Conservation (phyloP, 192 early-diverging fungal genomes). For the Backusella parvicylindrica region DNA sequence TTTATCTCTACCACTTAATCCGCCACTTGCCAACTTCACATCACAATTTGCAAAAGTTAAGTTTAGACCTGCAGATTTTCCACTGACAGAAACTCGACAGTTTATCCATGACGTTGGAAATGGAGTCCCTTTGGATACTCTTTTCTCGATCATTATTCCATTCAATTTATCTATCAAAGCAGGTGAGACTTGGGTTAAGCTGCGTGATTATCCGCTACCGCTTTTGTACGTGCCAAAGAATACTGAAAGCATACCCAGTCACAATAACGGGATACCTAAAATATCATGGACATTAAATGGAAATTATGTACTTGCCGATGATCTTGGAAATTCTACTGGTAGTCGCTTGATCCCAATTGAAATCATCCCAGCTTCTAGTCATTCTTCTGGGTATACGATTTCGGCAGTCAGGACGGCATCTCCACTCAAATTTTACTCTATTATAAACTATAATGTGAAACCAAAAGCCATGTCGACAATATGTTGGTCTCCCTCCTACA, state of each 20-base stretch:
- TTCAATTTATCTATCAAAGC: conserved; percentile 26
- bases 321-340: conserved; percentile 23
- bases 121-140: conserved; percentile 29
- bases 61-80: conserved; percentile 10
- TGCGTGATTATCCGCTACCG: conserved; percentile 39
- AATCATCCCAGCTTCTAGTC: not conserved
- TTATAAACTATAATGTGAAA: conserved; percentile 18
- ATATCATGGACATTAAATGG: conserved; percentile 27
- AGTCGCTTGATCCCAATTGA: not conserved
- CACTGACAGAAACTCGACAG: conserved; percentile 3
- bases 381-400: conserved; percentile 8
- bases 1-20: conserved; percentile 1
- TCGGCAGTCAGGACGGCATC: conserved; percentile 21
- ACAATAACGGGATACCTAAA: not conserved
- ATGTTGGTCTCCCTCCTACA: conserved; percentile 32
- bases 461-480: conserved; percentile 11
- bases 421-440: conserved; percentile 37
- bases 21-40: conserved; percentile 19
- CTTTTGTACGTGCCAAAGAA: conserved; percentile 28
- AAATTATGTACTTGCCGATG: conserved; percentile 34
- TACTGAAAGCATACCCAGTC: not conserved
- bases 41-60: conserved; percentile 5
- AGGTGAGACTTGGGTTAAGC: conserved; percentile 25
- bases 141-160: conserved; percentile 31
- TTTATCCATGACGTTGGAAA: conserved; percentile 34